These are phyloP conservation scores for Solanum tarapatanum DNA, from an alignment of 257 asterid genomes.

Conservation along the genomic window DNA sequence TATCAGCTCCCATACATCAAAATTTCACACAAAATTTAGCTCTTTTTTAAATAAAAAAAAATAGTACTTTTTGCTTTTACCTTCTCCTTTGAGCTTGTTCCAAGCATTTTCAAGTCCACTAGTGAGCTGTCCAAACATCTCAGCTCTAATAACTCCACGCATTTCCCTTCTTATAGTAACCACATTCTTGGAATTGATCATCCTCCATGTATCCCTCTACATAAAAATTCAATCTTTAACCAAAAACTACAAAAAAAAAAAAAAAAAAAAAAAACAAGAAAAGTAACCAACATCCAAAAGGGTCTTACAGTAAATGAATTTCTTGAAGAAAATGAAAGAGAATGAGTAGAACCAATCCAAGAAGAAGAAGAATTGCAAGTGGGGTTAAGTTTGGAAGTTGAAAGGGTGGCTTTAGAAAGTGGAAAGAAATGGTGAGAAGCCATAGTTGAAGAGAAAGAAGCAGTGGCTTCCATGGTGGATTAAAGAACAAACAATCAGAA, in stretches of 20 bases:
- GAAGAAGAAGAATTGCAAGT: conserved; percentile 4
- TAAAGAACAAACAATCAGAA: background rate
- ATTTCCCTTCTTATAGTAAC: conserved; percentile 25
- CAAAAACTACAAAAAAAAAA: background rate
- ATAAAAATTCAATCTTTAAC: background rate
- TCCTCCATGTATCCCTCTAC: conserved; percentile 67
- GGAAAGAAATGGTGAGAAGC: conserved; percentile 53
- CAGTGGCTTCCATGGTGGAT: conserved; percentile 42
- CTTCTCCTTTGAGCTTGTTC: conserved; percentile 98
- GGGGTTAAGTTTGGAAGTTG: background rate
- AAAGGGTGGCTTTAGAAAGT: conserved; percentile 3
- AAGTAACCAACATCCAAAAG: background rate
- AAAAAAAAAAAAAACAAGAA: background rate
- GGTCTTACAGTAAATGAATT: conserved; percentile 47
- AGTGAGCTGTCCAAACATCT: conserved; percentile 93
- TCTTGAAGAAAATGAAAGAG: conserved; percentile 44
- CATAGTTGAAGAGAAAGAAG: conserved; percentile 42
- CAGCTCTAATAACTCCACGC: conserved; percentile 55
- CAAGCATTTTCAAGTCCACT: conserved; percentile 88
- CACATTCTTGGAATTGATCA: conserved; percentile 29
- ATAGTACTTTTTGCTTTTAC: conserved; percentile 5
- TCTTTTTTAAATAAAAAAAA: background rate
- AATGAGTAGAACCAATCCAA: conserved; percentile 29
- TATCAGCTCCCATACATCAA: background rate
- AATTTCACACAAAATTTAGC: background rate